A percentile compares a stretch with the other conserved stretches of the same genome.
Evolutionary conservation across 208 protist genomes (phyloP).

Genomic region (Baffinella frigidus): DNA sequence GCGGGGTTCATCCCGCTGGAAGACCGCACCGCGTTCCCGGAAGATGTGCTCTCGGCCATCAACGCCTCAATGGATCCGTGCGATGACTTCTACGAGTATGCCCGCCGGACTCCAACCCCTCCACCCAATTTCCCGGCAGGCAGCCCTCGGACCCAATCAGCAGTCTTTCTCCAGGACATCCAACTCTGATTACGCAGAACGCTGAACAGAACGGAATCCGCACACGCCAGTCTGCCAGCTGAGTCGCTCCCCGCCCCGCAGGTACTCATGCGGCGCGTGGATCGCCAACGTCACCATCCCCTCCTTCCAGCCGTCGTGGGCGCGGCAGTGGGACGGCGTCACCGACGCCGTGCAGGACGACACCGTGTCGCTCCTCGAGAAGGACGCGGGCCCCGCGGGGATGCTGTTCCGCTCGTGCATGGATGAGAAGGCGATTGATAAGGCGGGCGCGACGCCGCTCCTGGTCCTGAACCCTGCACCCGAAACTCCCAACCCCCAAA

Average conservation of each 20-base stretch:
- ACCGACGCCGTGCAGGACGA: not conserved
- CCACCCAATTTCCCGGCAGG: no score
- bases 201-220: no score
- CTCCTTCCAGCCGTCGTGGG: conserved; percentile 26
- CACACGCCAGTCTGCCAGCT: no score
- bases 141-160: no score
- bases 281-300: not conserved
- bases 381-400: conserved; percentile 29
- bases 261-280: conserved; percentile 51
- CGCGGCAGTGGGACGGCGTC: conserved; percentile 56
- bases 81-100: conserved; percentile 59
- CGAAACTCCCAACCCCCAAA: no score
- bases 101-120: no score
- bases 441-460: conserved; percentile 31
- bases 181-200: no score
- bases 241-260: no score
- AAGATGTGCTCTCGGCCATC: not conserved
- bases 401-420: conserved; percentile 56
- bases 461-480: no score
- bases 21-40: not conserved
- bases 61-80: conserved; percentile 45
- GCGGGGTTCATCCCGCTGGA: no score
- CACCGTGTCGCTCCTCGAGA: conserved; percentile 30
- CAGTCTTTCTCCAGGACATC: no score
- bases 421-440: not conserved